Evolutionary conservation across 805 yeast genomes (phyloP), one percentile per base, ranked within the genome.

Genomic region (Ogataea glucozyma): DNA sequence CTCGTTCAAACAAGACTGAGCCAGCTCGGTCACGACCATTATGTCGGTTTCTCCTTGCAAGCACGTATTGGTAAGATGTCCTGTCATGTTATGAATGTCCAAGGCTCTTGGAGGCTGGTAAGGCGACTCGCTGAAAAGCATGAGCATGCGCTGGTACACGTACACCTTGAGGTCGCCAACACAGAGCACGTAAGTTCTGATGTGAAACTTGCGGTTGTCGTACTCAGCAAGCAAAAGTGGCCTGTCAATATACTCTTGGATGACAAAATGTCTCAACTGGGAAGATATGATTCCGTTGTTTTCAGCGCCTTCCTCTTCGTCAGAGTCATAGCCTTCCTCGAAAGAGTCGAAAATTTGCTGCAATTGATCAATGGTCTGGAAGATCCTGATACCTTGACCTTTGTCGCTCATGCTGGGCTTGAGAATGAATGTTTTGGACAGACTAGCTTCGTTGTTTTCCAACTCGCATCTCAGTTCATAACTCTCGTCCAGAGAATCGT

Each of bases 391-490:
- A 0, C 99, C 99, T 61, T 93, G 97, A 9, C 96, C 99, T 60
- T 91, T 83, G 60, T 93, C 99, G 57, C 95, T 85, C 97, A 93
- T 89, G 50, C 96, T 82, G 12, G 99, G 99, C 60, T 93, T 93
- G 60, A 93, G 72, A 27, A 93, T 93, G 90, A 95, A 91, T 35
- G 83, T 77, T 51, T 76, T 79, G 7, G 38, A 18, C 12, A 41
- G 38, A 9, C 34, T 26, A 11, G 46, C 46, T 13, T 70, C 73
- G 11, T 77, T 78, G 9, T 64, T 61, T 46, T 82, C 83, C 24
- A 93, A 67, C 52, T 85, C 96, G 40, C 83, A 84, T 45, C 96
- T 69, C 38, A 93, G 70, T 58, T 91, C 99, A 69, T 85, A 90
- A 27, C 86, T 82, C 56, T 93, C 99, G 62, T 91, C 98, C 34